phyloP scores from a whole-genome alignment of 2,329 filamentous ascomycete genomes.

The Chalaropsis thielavioides region DNA sequence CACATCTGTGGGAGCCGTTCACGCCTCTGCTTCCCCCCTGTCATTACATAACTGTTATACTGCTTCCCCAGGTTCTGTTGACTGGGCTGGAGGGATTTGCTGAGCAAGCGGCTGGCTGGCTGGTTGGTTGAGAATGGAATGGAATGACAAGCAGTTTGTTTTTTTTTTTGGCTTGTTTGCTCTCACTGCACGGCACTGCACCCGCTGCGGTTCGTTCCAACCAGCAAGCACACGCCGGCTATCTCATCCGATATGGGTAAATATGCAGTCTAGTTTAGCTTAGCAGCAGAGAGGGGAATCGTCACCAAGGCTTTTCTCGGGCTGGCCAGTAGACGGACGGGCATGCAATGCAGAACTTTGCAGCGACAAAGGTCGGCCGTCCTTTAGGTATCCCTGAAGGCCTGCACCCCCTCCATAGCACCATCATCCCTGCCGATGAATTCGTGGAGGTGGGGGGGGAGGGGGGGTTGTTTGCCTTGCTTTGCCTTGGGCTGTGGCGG shows the following conservation, averaged over 20 bases:
- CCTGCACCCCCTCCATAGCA: not conserved
- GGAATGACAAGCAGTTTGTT: not conserved
- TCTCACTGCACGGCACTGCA: not conserved
- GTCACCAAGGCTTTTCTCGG: not conserved
- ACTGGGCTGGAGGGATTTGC: not conserved
- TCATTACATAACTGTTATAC: not conserved
- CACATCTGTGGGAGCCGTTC: not conserved
- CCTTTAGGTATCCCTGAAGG: not conserved
- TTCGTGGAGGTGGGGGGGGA: not conserved
- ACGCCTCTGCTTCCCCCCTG: not conserved
- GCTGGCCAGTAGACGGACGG: too few relatives aligned
- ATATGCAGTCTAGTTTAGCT: conserved; percentile 1
- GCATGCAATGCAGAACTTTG: too few relatives aligned
- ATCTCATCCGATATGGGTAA: not conserved
- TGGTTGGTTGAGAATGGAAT: not conserved
- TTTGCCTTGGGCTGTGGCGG: too few relatives aligned
- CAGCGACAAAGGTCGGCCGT: too few relatives aligned
- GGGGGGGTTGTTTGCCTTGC: too few relatives aligned
- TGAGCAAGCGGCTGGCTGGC: not conserved
- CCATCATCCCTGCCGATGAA: not conserved
- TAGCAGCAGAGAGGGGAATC: not conserved
- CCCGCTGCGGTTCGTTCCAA: not conserved
- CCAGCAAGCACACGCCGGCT: not conserved
- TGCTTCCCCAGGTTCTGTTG: conserved; percentile 2
- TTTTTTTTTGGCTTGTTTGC: not conserved